Evolutionary conservation across 2,329 filamentous ascomycete genomes (phyloP).

Genomic region (Proliferodiscus dingleyae): DNA sequence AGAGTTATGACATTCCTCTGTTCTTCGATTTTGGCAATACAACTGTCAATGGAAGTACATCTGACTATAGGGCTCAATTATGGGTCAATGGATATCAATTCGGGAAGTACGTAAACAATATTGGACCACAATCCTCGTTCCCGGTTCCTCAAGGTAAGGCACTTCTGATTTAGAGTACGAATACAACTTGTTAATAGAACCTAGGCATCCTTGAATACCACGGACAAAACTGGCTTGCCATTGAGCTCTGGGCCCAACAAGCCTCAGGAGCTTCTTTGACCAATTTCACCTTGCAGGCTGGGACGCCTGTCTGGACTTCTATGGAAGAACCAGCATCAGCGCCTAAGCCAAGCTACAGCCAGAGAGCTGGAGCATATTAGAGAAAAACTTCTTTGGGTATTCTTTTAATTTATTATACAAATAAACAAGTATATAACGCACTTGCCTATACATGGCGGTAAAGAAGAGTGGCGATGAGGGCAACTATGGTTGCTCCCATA

Average conservation of each 20-base stretch:
- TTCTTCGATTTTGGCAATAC: slow-evolving; percentile 52
- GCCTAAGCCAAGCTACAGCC: slow-evolving; percentile 23
- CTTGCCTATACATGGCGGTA: slow-evolving; percentile 23
- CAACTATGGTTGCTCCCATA: slow-evolving; percentile 58
- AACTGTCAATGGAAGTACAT: slow-evolving; percentile 28
- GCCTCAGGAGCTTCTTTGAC: slow-evolving; percentile 24
- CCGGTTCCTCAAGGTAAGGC: slow-evolving; percentile 64
- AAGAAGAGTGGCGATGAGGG: slow-evolving; percentile 32
- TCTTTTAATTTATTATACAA: slow-evolving; percentile 18
- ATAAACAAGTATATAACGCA: slow-evolving; percentile 20
- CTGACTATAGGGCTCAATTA: slow-evolving; percentile 55
- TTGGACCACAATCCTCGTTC: slow-evolving; percentile 69
- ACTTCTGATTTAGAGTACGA: background rate
- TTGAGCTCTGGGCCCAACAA: slow-evolving; percentile 60
- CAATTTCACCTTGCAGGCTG: slow-evolving; percentile 23
- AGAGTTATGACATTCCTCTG: slow-evolving; percentile 56
- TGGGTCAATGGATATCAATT: slow-evolving; percentile 77
- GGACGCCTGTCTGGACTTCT: slow-evolving; percentile 22
- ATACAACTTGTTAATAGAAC: slow-evolving; percentile 38
- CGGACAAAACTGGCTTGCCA: slow-evolving; percentile 63
- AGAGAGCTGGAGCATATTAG: slow-evolving; percentile 28
- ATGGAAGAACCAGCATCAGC: slow-evolving; percentile 21
- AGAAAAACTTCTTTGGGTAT: slow-evolving; percentile 9
- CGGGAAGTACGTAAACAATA: slow-evolving; percentile 61
- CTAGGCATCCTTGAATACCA: slow-evolving; percentile 67